phyloP scores from a whole-genome alignment of 345 rosid species.

The Linum lewisii region DNA sequence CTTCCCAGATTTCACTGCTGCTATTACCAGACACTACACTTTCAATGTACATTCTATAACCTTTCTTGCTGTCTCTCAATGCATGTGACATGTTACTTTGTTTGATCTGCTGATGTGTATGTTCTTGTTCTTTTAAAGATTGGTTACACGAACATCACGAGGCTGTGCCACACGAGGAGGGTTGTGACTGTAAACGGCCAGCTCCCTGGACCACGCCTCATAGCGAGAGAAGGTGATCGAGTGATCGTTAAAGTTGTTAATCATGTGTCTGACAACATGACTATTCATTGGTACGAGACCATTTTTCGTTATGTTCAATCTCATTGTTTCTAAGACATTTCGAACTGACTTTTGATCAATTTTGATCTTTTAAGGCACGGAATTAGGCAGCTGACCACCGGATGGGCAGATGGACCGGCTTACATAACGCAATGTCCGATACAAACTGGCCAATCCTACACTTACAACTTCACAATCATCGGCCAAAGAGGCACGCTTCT shows the following conservation, averaged over 20 bases:
- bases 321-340: neutral
- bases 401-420: conserved; percentile 23
- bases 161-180: conserved; percentile 20
- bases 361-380: conserved; percentile 15
- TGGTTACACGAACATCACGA: conserved; percentile 13
- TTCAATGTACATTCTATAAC: conserved; percentile 34
- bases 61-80: neutral
- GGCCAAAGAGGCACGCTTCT: conserved; percentile 24
- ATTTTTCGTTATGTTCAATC: neutral
- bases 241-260: conserved; percentile 20
- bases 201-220: conserved; percentile 21
- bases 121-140: conserved; percentile 1
- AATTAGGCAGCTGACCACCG: conserved; percentile 18
- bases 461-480: conserved; percentile 20
- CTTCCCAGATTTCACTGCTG: conserved; percentile 18
- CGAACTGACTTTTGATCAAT: neutral
- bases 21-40: conserved; percentile 41
- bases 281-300: conserved; percentile 18
- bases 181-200: conserved; percentile 16
- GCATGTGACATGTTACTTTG: neutral
- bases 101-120: neutral
- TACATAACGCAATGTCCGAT: conserved; percentile 24
- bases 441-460: conserved; percentile 18
- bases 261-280: conserved; percentile 12
- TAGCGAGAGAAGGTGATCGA: conserved; percentile 20